These are phyloP conservation scores for Malus hybrid DNA, from an alignment of 331 rosid genomes.

Conservation along the genomic window DNA sequence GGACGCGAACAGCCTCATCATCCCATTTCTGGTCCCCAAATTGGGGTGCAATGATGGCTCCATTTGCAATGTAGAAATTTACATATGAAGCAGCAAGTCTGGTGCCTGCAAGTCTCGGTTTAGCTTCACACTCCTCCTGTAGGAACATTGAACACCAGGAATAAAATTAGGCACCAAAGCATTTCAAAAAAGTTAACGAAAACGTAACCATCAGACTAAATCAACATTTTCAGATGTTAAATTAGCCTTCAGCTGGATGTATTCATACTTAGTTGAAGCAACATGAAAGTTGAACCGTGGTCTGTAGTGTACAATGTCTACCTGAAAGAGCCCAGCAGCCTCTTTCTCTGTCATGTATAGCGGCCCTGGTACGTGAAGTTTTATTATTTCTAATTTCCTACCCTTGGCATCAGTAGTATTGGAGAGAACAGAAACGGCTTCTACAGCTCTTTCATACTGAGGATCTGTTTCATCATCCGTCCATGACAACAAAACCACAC, in stretches of 20 bases:
- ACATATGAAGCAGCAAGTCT: slow-evolving; percentile 95
- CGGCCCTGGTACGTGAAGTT: slow-evolving; percentile 72
- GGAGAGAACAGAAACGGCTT: slow-evolving; percentile 63
- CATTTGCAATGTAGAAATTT: slow-evolving; percentile 87
- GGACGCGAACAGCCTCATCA: slow-evolving; percentile 62
- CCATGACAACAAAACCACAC: slow-evolving; percentile 85
- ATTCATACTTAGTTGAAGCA: not conserved
- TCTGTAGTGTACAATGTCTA: slow-evolving; percentile 7
- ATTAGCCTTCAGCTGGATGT: too few relatives aligned
- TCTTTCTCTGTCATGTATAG: slow-evolving; percentile 70
- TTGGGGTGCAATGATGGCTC: slow-evolving; percentile 68
- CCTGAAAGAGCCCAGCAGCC: slow-evolving; percentile 65
- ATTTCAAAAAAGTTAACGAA: not conserved
- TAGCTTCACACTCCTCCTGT: slow-evolving; percentile 49
- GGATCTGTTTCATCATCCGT: slow-evolving; percentile 72
- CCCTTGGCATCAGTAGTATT: slow-evolving; percentile 61
- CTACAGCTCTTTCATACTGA: slow-evolving; percentile 68
- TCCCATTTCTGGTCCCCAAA: slow-evolving; percentile 89
- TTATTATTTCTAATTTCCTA: slow-evolving; percentile 67
- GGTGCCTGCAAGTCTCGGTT: slow-evolving; percentile 50
- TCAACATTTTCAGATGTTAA: too few relatives aligned
- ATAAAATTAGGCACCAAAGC: not conserved
- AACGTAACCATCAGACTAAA: too few relatives aligned
- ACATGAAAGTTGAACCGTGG: slow-evolving; percentile 4
- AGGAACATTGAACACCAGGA: slow-evolving; percentile 9